phyloP scores from a whole-genome alignment of 768 basidiomycete genomes.

The Favolaschia claudopus region DNA sequence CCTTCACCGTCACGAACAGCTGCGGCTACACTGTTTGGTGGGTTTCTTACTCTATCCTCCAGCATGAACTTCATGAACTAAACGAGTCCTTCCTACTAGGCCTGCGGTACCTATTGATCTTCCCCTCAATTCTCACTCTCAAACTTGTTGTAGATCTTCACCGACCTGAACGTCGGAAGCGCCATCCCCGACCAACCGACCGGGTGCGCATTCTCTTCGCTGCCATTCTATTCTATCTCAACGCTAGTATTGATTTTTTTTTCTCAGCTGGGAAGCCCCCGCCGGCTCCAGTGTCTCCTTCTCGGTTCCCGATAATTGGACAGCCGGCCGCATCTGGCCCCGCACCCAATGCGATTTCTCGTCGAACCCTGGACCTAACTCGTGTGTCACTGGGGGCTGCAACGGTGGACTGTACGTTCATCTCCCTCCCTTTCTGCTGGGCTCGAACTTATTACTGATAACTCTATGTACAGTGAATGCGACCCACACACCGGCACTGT shows the following conservation, averaged over 20 bases:
- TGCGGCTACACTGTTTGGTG: constrained; percentile 59
- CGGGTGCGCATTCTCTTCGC: neutral
- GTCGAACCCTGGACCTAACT: constrained; percentile 38
- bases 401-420: constrained; percentile 48
- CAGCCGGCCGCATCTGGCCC: constrained; percentile 58
- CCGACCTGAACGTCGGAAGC: constrained; percentile 44
- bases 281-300: constrained; percentile 39
- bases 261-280: constrained; percentile 28
- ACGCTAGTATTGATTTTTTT: neutral
- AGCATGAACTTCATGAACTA: neutral
- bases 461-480: constrained; percentile 33
- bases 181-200: constrained; percentile 43
- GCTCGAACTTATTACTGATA: neutral
- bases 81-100: neutral
- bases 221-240: neutral
- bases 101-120: neutral
- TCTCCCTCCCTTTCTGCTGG: neutral
- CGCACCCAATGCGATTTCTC: constrained; percentile 55
- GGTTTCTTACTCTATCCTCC: neutral
- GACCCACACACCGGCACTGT: constrained; percentile 37
- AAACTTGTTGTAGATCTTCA: constrained; percentile 39
- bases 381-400: constrained; percentile 53
- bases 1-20: constrained; percentile 48
- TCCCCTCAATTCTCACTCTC: neutral
- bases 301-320: constrained; percentile 56